A percentile compares a stretch with the other conserved stretches of the same genome.
phyloP scores from a whole-genome alignment of 208 protist genomes.

The Spongospora subterranea region DNA sequence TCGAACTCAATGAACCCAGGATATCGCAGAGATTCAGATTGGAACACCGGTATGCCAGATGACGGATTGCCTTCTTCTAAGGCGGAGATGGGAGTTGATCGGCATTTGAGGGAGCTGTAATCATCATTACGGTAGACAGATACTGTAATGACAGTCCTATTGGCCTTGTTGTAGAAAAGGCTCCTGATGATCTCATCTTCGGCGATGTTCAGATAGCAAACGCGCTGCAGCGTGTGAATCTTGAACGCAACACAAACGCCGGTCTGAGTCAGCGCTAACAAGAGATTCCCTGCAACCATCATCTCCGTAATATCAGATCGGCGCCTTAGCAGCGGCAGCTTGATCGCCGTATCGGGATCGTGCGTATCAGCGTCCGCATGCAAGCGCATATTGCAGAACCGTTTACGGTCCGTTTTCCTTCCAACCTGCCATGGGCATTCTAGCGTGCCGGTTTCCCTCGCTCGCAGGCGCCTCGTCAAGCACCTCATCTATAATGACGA shows the following conservation, averaged over 20 bases:
- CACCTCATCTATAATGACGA: background rate
- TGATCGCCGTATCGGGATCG: constrained; percentile 57
- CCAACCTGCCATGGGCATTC: background rate
- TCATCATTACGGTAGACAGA: constrained; percentile 63
- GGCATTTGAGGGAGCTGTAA: constrained; percentile 67
- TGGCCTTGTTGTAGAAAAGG: constrained; percentile 69
- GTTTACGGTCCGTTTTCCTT: constrained; percentile 13
- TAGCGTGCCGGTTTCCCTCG: background rate
- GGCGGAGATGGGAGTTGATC: constrained; percentile 60
- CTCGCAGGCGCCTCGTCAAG: background rate
- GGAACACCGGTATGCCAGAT: constrained; percentile 49
- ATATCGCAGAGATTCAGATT: constrained; percentile 61
- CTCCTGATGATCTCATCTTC: constrained; percentile 56
- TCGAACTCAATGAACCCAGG: constrained; percentile 71
- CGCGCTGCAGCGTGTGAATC: background rate
- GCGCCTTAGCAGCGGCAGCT: constrained; percentile 60
- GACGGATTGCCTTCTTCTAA: background rate
- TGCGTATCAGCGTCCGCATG: constrained; percentile 60
- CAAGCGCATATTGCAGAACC: constrained; percentile 51
- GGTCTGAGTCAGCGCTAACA: constrained; percentile 62
- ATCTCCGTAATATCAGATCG: constrained; percentile 66
- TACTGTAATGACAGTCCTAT: constrained; percentile 69
- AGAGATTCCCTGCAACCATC: constrained; percentile 57
- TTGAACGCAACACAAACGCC: constrained; percentile 64
- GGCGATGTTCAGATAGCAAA: constrained; percentile 55